Percentiles rank a stretch among this genome's conserved stretches.
phyloP scores from a whole-genome alignment of 2,329 filamentous ascomycete species.

The Pseudogymnoascus sp. region DNA sequence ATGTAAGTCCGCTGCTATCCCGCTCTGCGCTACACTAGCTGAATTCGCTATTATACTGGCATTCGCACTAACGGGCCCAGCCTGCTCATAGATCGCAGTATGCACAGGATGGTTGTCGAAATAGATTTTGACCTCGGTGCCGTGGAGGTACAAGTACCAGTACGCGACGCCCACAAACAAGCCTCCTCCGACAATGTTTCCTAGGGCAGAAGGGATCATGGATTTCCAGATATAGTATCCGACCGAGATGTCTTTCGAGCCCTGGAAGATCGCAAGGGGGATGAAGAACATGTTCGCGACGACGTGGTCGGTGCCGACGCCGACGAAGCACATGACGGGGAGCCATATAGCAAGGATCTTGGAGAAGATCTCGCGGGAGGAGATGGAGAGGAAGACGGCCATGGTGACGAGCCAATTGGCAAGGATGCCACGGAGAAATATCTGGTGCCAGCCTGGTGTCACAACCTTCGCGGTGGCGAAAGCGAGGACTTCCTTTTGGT shows the following conservation, averaged over 20 bases:
- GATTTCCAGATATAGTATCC: constrained; percentile 50
- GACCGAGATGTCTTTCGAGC: constrained; percentile 34
- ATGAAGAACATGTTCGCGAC: constrained; percentile 47
- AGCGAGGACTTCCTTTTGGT: constrained; percentile 34
- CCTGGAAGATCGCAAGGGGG: constrained; percentile 42
- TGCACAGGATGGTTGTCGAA: constrained; percentile 18
- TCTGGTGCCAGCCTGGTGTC: constrained; percentile 39
- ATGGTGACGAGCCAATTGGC: constrained; percentile 50
- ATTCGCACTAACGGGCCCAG: constrained; percentile 10
- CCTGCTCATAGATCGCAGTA: constrained; percentile 15
- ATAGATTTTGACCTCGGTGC: constrained; percentile 22
- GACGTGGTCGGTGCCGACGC: constrained; percentile 46
- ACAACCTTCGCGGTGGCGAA: constrained; percentile 42
- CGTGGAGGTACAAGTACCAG: constrained; percentile 38
- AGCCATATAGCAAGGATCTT: constrained; percentile 50
- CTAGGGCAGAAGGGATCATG: constrained; percentile 43
- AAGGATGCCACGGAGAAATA: constrained; percentile 47
- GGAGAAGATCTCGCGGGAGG: constrained; percentile 41
- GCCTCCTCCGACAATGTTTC: constrained; percentile 45
- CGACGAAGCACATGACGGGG: constrained; percentile 46
- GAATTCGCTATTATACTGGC: background rate
- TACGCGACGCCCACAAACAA: constrained; percentile 43
- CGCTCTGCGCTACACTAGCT: background rate
- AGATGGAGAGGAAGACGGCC: constrained; percentile 39
- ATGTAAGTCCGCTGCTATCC: background rate